phyloP scores from a whole-genome alignment of 345 rosid genomes.

The Eucalyptus coolabah region DNA sequence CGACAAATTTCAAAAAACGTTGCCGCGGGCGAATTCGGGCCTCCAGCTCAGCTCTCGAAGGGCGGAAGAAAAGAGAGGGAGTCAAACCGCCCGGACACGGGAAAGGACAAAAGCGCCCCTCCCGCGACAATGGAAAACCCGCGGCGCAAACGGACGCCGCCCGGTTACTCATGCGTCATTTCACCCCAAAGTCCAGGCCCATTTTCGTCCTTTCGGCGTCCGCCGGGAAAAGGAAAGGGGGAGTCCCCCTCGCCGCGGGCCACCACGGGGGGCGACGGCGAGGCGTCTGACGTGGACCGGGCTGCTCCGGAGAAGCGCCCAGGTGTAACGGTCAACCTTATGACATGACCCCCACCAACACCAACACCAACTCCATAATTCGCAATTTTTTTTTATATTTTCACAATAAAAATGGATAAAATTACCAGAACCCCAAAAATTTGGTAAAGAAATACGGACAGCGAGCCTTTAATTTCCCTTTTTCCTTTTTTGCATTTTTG shows the following conservation, averaged over 20 bases:
- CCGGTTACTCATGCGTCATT: neutral
- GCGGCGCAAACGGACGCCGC: neutral
- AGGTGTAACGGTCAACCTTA: constrained; percentile 28
- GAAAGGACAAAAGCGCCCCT: constrained; percentile 27
- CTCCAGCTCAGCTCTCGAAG: neutral
- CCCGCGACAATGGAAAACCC: neutral
- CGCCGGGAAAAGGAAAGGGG: neutral
- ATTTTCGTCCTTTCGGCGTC: neutral
- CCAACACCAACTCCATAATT: neutral
- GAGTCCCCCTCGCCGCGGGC: neutral
- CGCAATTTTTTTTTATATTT: neutral
- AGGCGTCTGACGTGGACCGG: constrained; percentile 14
- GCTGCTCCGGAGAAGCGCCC: neutral
- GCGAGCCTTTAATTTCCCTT: neutral
- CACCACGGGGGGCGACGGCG: neutral
- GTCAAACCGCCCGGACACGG: neutral
- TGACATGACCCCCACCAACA: neutral
- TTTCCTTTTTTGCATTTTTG: neutral
- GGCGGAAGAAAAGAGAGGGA: neutral
- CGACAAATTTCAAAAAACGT: neutral
- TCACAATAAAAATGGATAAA: neutral
- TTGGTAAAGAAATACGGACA: neutral
- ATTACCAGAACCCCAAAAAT: neutral
- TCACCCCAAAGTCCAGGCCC: neutral
- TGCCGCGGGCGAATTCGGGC: neutral